A percentile compares a stretch with the other conserved stretches of the same genome.
Evolutionary conservation across 208 protist species (phyloP).

Genomic region (Wallacemonas collosoma): DNA sequence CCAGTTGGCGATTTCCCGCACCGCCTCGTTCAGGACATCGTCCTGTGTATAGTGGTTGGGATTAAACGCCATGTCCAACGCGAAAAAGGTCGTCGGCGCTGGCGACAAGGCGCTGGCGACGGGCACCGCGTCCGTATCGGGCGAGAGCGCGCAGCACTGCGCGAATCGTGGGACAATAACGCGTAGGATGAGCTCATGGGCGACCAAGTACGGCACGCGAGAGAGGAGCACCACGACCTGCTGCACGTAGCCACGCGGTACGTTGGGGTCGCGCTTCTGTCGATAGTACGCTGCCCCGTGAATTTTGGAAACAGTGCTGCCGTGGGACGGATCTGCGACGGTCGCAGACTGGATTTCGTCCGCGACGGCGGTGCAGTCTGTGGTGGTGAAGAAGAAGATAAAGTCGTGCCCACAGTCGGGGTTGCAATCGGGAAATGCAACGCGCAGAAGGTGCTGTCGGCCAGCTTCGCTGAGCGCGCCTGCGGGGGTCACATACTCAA

Average conservation of each 20-base stretch:
- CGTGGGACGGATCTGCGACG: slow-evolving; percentile 14
- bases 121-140: slow-evolving; percentile 65
- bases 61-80: slow-evolving; percentile 68
- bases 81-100: slow-evolving; percentile 55
- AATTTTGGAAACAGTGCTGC: slow-evolving; percentile 40
- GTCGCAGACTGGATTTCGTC: slow-evolving; percentile 16
- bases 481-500: slow-evolving; percentile 64
- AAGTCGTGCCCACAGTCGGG: slow-evolving; percentile 81
- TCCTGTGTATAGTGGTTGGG: slow-evolving; percentile 66
- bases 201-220: slow-evolving; percentile 66
- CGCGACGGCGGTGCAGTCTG: slow-evolving; percentile 45
- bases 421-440: slow-evolving; percentile 88
- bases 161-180: slow-evolving; percentile 76
- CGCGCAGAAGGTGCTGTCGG: slow-evolving; percentile 42
- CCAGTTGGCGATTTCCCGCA: slow-evolving; percentile 71
- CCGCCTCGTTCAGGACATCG: slow-evolving; percentile 64
- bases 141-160: slow-evolving; percentile 83
- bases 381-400: slow-evolving; percentile 84
- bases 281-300: slow-evolving; percentile 84
- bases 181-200: slow-evolving; percentile 84
- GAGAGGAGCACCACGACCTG: slow-evolving; percentile 86
- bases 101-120: slow-evolving; percentile 70
- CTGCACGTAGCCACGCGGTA: slow-evolving; percentile 86
- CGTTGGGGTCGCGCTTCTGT: slow-evolving; percentile 76
- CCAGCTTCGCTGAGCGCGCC: slow-evolving; percentile 63